These are phyloP conservation scores for Mucor piriformis DNA, from an alignment of 371 early-diverging fungal genomes.

Conservation along the genomic window DNA sequence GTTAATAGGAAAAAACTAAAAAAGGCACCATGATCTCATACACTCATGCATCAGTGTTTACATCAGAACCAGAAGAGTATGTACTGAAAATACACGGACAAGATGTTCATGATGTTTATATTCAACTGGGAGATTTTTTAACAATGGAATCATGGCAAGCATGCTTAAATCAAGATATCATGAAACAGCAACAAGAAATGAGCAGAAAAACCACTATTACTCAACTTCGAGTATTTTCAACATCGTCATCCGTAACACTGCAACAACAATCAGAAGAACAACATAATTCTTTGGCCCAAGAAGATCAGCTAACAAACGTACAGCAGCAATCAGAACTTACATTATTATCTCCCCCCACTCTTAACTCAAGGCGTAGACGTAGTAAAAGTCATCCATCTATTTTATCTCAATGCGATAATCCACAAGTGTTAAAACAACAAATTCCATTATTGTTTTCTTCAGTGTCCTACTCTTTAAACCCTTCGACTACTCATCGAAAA, in stretches of 20 bases:
- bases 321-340: too few relatives aligned
- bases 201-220: neutral
- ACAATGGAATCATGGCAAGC: conserved; percentile 49
- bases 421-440: neutral
- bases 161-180: conserved; percentile 20
- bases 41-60: conserved; percentile 39
- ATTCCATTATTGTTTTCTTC: neutral
- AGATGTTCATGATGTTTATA: conserved; percentile 41
- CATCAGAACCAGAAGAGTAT: conserved; percentile 43
- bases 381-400: conserved; percentile 6
- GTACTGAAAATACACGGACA: conserved; percentile 51
- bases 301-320: neutral
- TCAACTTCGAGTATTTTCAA: neutral
- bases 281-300: neutral
- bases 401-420: neutral
- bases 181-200: conserved; percentile 14
- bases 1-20: conserved; percentile 36
- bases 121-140: conserved; percentile 52
- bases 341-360: neutral
- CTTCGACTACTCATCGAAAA: neutral
- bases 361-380: neutral
- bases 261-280: neutral
- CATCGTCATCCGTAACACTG: neutral
- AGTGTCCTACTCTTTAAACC: neutral
- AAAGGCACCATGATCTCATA: conserved; percentile 51